These are phyloP conservation scores for Fraxinus cuspidata DNA, from an alignment of 257 asterid genomes.

Conservation along the genomic window DNA sequence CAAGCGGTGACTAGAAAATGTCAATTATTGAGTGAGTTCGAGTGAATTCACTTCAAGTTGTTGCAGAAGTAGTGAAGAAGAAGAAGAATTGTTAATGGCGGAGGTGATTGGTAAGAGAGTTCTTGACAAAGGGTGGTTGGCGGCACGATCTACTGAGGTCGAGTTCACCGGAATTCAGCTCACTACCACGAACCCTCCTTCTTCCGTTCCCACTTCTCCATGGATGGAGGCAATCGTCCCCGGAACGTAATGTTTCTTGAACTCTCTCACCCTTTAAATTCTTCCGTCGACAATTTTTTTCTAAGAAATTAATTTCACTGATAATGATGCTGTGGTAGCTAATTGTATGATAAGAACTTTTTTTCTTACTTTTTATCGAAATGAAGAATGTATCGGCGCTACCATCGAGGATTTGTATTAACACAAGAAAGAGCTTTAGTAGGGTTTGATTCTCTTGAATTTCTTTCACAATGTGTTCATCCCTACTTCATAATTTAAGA, in stretches of 20 bases:
- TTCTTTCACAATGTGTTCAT: not conserved
- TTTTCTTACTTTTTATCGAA: conserved; percentile 20
- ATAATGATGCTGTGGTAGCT: not conserved
- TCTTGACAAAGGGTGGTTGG: conserved; percentile 77
- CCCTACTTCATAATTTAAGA: not conserved
- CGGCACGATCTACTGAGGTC: conserved; percentile 86
- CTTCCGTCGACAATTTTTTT: not conserved
- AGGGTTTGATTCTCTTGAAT: not conserved
- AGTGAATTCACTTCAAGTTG: not conserved
- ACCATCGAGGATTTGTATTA: not conserved
- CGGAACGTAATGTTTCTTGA: conserved; percentile 69
- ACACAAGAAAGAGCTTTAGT: not conserved
- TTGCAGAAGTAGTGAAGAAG: not conserved
- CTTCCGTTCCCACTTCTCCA: conserved; percentile 43
- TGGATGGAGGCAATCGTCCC: conserved; percentile 95
- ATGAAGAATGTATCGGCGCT: not conserved
- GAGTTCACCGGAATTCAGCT: conserved; percentile 73
- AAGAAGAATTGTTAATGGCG: conserved; percentile 30
- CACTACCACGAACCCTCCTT: conserved; percentile 82
- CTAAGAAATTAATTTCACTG: not conserved
- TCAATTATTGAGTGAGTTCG: not conserved
- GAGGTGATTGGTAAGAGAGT: conserved; percentile 62
- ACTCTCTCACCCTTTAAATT: not conserved
- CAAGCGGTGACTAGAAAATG: not conserved
- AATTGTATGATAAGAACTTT: no score